Evolutionary conservation across 441 rosid species (phyloP).

Genomic region (Mallotus japonicus): DNA sequence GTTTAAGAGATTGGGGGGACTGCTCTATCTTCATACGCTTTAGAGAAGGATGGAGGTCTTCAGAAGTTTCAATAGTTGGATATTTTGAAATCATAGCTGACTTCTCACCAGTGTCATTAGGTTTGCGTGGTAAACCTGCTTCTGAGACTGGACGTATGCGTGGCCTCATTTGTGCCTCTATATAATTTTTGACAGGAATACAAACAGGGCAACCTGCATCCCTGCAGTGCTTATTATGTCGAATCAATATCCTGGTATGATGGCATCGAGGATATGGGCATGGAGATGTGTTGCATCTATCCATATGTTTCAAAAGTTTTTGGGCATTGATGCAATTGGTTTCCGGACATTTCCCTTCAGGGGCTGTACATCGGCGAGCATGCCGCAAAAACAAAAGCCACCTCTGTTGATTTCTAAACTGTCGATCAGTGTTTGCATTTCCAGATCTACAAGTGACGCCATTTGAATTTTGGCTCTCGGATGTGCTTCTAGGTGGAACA

Average conservation of each 20-base stretch:
- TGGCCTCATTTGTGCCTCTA: slow-evolving; percentile 56
- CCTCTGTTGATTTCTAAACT: slow-evolving; percentile 73
- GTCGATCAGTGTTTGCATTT: slow-evolving; percentile 63
- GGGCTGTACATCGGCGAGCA: slow-evolving; percentile 85
- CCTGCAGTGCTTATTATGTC: slow-evolving; percentile 69
- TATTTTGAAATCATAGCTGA: slow-evolving; percentile 44
- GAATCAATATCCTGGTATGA: slow-evolving; percentile 68
- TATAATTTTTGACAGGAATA: slow-evolving; percentile 70
- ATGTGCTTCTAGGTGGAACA: slow-evolving; percentile 45
- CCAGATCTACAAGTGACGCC: slow-evolving; percentile 51
- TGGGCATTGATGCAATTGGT: slow-evolving; percentile 65
- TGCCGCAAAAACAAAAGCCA: slow-evolving; percentile 95
- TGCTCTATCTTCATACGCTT: slow-evolving; percentile 92
- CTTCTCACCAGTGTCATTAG: slow-evolving; percentile 44
- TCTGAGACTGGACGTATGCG: slow-evolving; percentile 45
- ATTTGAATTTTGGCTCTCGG: slow-evolving; percentile 45
- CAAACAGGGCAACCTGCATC: slow-evolving; percentile 91
- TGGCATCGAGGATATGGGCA: slow-evolving; percentile 85
- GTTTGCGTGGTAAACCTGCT: slow-evolving; percentile 42
- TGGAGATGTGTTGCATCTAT: slow-evolving; percentile 53
- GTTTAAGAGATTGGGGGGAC: slow-evolving; percentile 46
- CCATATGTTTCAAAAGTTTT: slow-evolving; percentile 81
- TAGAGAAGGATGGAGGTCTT: slow-evolving; percentile 68
- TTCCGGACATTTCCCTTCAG: slow-evolving; percentile 87
- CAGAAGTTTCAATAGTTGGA: slow-evolving; percentile 49